phyloP scores from a whole-genome alignment of 305 asterid genomes.

The Fraxinus latifolia region DNA sequence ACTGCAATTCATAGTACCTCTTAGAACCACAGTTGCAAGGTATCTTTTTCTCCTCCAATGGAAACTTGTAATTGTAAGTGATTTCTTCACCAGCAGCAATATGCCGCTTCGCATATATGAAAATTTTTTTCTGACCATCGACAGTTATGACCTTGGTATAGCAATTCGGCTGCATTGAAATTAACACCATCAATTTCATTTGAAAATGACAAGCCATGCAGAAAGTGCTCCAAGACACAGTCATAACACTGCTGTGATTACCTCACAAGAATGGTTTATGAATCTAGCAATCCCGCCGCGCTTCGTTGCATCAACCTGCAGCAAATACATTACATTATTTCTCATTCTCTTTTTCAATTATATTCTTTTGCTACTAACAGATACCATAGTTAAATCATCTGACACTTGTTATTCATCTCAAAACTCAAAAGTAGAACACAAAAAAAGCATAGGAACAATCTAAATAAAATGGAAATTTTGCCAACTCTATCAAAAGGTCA shows the following conservation, averaged over 20 bases:
- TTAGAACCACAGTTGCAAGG: slow-evolving; percentile 95
- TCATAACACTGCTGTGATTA: slow-evolving; percentile 29
- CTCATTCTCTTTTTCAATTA: slow-evolving; percentile 15
- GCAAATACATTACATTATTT: slow-evolving; percentile 2
- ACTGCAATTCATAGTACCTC: slow-evolving; percentile 46
- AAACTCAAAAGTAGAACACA: not conserved
- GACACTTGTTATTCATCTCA: slow-evolving; percentile 14
- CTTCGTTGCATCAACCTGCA: slow-evolving; percentile 98
- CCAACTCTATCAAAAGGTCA: slow-evolving; percentile 4
- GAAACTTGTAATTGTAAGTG: slow-evolving; percentile 92
- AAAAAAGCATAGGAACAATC: slow-evolving; percentile 5
- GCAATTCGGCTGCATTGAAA: slow-evolving; percentile 84
- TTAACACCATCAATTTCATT: slow-evolving; percentile 23
- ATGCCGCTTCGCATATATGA: slow-evolving; percentile 92
- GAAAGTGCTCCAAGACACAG: slow-evolving; percentile 24
- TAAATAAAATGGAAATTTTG: not conserved
- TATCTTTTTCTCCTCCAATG: slow-evolving; percentile 93
- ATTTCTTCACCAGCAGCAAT: slow-evolving; percentile 94
- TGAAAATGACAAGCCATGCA: slow-evolving; percentile 22
- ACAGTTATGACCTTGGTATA: slow-evolving; percentile 96
- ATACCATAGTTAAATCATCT: slow-evolving; percentile 16
- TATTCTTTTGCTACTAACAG: slow-evolving; percentile 9
- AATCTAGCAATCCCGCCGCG: slow-evolving; percentile 98
- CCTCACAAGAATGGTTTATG: slow-evolving; percentile 99
- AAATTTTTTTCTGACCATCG: slow-evolving; percentile 95